Percentiles rank a stretch among this genome's conserved stretches.
Conservation (phyloP, 257 asterid species). For the Mitragyna speciosa region DNA sequence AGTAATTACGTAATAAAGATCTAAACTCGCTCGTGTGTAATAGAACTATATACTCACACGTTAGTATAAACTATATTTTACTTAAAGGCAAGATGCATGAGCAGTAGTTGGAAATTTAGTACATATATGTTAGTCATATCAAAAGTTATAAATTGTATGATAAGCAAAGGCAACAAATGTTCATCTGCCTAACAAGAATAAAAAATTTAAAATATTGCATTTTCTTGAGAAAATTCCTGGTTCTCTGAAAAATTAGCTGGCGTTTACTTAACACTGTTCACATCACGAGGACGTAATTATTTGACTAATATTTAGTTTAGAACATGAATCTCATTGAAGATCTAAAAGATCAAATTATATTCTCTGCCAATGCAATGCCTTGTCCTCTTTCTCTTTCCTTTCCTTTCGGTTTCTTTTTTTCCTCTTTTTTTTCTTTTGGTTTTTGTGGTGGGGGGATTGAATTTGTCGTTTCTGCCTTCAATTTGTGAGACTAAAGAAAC, state of each 20-base stretch:
- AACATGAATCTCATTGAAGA: slow-evolving; percentile 21
- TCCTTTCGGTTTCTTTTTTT: not conserved
- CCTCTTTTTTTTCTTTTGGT: not conserved
- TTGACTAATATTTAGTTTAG: not conserved
- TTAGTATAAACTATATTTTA: not conserved
- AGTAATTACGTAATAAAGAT: too few species aligned
- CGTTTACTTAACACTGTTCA: not conserved
- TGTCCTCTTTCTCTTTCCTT: slow-evolving; percentile 13
- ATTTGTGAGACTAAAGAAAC: not conserved
- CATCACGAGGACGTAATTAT: not conserved
- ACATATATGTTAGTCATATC: not conserved
- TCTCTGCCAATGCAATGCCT: slow-evolving; percentile 13
- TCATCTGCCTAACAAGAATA: not conserved
- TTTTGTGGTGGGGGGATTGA: not conserved
- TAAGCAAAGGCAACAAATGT: not conserved
- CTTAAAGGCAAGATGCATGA: not conserved
- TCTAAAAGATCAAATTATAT: slow-evolving; percentile 24
- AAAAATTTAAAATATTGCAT: too few species aligned
- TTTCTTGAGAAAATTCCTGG: not conserved
- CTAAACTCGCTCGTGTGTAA: not conserved
- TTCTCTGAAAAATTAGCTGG: not conserved
- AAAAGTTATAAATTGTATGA: not conserved
- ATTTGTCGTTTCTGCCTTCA: not conserved
- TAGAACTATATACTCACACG: not conserved
- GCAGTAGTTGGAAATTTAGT: not conserved